phyloP scores from a whole-genome alignment of 1,284 basidiomycete genomes.

The Apiotrichum montevideense region DNA sequence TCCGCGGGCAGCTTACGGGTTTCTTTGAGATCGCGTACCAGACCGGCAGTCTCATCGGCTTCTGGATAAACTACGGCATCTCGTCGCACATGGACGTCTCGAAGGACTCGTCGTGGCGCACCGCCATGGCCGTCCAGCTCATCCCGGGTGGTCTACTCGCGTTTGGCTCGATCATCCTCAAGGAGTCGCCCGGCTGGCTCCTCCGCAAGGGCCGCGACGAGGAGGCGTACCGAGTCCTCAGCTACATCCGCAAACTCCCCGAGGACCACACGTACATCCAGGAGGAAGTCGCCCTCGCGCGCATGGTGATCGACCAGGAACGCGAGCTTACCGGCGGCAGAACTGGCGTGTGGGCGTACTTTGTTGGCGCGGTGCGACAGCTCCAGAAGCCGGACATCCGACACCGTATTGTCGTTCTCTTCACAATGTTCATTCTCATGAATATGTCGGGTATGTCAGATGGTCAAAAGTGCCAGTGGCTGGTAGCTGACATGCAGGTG shows the following conservation, averaged over 20 bases:
- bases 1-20: conserved; percentile 49
- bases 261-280: conserved; percentile 41
- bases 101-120: conserved; percentile 44
- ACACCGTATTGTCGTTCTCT: conserved; percentile 8
- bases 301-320: conserved; percentile 31
- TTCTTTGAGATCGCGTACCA: conserved; percentile 50
- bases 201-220: conserved; percentile 48
- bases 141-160: conserved; percentile 51
- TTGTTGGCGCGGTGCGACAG: not conserved
- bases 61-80: conserved; percentile 52
- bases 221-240: conserved; percentile 48
- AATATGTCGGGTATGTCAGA: conserved; percentile 4
- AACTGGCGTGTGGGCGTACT: conserved; percentile 5
- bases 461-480: no score
- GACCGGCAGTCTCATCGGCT: conserved; percentile 45
- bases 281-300: conserved; percentile 40
- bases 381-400: conserved; percentile 3
- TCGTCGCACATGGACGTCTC: conserved; percentile 44
- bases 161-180: conserved; percentile 49
- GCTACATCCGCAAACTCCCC: conserved; percentile 47
- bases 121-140: conserved; percentile 54
- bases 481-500: not conserved
- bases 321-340: conserved; percentile 10
- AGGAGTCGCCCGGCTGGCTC: conserved; percentile 54
- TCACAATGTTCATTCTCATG: conserved; percentile 9